Evolutionary conservation across 2,329 filamentous ascomycete genomes (phyloP).

Genomic region (Diaporthe sp.): DNA sequence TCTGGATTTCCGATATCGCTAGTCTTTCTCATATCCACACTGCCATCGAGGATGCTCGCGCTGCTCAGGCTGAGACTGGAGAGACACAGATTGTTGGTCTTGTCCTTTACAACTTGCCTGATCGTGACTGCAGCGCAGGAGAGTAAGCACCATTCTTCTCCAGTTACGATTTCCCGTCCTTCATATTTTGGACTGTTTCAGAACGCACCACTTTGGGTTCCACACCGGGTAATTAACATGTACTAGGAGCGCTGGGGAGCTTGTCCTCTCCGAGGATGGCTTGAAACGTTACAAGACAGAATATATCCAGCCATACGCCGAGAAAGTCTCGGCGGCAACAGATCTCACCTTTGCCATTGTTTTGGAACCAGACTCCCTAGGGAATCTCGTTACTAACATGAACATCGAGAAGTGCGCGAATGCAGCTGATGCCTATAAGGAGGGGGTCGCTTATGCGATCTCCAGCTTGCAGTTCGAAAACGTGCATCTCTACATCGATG

Average conservation of each 20-base stretch:
- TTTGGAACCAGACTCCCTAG: constrained; percentile 56
- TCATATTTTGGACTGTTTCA: too few species aligned
- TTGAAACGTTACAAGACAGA: constrained; percentile 52
- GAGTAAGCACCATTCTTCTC: constrained; percentile 36
- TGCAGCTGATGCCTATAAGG: constrained; percentile 50
- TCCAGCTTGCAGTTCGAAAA: constrained; percentile 49
- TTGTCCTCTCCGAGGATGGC: constrained; percentile 48
- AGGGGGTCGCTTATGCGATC: constrained; percentile 55
- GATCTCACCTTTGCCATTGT: constrained; percentile 55
- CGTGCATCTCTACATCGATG: constrained; percentile 53
- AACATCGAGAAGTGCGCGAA: constrained; percentile 37
- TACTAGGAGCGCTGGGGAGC: constrained; percentile 49
- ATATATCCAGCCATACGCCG: constrained; percentile 52
- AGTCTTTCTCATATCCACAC: constrained; percentile 47
- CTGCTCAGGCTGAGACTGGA: constrained; percentile 46
- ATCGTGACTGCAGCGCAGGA: constrained; percentile 56
- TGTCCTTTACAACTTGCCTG: constrained; percentile 57
- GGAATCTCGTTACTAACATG: constrained; percentile 42
- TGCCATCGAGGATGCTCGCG: constrained; percentile 51
- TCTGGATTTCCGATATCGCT: background rate
- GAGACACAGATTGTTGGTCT: constrained; percentile 53
- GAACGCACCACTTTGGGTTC: too few species aligned
- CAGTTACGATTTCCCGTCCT: too few species aligned
- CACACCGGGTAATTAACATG: too few species aligned
- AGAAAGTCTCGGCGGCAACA: constrained; percentile 48